phyloP scores from a whole-genome alignment of 2,329 filamentous ascomycete species.

The Cordyceps cicadae region DNA sequence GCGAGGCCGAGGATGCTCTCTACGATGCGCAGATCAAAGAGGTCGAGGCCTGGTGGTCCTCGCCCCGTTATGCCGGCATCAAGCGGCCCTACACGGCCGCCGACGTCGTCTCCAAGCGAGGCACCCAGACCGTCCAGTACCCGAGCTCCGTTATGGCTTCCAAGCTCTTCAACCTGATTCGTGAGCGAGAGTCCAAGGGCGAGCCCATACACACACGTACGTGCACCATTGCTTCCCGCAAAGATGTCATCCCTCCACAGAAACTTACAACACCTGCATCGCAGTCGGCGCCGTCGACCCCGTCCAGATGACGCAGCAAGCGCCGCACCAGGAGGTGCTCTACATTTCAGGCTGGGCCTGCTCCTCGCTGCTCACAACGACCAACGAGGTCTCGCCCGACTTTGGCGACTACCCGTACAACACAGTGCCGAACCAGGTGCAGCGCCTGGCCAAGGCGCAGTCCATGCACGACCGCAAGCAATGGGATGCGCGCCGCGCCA shows the following conservation, averaged over 20 bases:
- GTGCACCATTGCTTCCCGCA: conserved; percentile 19
- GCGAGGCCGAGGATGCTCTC: conserved; percentile 72
- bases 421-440: conserved; percentile 95
- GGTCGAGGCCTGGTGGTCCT: conserved; percentile 85
- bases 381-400: conserved; percentile 95
- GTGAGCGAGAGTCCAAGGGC: conserved; percentile 66
- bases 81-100: conserved; percentile 83
- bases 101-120: conserved; percentile 89
- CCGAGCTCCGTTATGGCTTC: conserved; percentile 90
- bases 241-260: background rate
- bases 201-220: conserved; percentile 88
- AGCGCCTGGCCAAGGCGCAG: conserved; percentile 92
- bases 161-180: conserved; percentile 86
- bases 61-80: conserved; percentile 78
- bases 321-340: conserved; percentile 87
- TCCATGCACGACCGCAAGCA: conserved; percentile 95
- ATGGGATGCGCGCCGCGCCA: conserved; percentile 74
- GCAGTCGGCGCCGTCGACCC: conserved; percentile 97
- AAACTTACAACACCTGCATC: background rate
- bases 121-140: conserved; percentile 77
- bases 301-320: conserved; percentile 99
- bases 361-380: conserved; percentile 83
- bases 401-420: conserved; percentile 99
- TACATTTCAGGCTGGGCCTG: conserved; percentile 98
- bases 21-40: conserved; percentile 78